Evolutionary conservation across 2,329 filamentous ascomycete species (phyloP), one percentile per base, ranked within the genome.

Genomic region (Cladosporium sp.): DNA sequence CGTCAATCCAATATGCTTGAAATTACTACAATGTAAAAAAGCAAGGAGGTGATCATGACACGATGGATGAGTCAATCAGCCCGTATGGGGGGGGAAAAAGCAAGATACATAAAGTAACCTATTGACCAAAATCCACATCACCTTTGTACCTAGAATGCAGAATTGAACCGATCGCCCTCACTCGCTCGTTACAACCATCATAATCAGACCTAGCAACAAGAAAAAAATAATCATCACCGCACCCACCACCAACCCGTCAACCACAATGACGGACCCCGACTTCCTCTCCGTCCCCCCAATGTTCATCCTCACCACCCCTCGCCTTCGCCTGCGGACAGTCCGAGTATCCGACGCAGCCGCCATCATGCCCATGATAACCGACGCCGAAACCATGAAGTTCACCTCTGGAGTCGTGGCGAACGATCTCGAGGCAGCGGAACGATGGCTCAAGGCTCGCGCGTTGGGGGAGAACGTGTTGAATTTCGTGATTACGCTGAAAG

Each of bases 311-410:
- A 12, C 39, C 59, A 86, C 84, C 3, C 70, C 78, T 50, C 79
- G 84, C 6, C 75, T 89, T 19, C 65, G 82, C 24, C 69, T 88
- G 52, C 76, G 84, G 15, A 79, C 80, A 2, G 70, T 82, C 37
- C 64, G 65, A 1, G 68, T 76, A 17, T 72, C 77, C 2, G 84
- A 89, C 68, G 72, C 82, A 1, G 70, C 73, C 1, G 78, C 73
- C 6, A 60, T 85, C 15, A 73, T 83, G 61, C 70, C 71, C 20
- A 73, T 89, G 54, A 82, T 85, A 22, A 75, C 74, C 13, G 76
- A 85, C 66, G 77, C 78, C 4, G 83, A 85, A 62, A 82, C 86
- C 47, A 89, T 89, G 86, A 69, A 70, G 56, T 85, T 80, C 76
- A 85, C 84, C 24, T 61, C 62, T 6, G 56, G 59, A 22, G 39